Evolutionary conservation across 441 rosid genomes (phyloP).

Genomic region (Croton laevigatus): DNA sequence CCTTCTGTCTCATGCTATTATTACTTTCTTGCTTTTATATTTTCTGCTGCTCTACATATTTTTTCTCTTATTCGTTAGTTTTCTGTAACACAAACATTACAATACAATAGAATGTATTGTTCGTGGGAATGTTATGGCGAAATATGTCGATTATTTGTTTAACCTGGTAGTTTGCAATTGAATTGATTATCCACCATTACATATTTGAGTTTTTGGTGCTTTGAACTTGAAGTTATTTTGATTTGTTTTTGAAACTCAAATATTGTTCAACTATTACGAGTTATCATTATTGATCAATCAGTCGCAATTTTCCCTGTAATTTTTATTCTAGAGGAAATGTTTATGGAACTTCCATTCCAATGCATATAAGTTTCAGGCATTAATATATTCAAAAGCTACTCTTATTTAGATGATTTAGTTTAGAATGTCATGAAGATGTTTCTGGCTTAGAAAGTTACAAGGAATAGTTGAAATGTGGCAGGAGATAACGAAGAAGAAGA

Average conservation of each 20-base stretch:
- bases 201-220: neutral
- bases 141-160: constrained; percentile 76
- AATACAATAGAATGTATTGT: too few species aligned
- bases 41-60: too few species aligned
- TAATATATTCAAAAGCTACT: neutral
- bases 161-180: constrained; percentile 53
- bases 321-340: neutral
- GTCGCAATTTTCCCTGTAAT: neutral
- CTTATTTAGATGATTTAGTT: neutral
- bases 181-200: neutral
- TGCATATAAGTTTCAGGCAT: neutral
- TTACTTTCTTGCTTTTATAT: too few species aligned
- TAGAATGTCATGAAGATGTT: neutral
- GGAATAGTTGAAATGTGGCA: too few species aligned
- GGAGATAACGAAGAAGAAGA: too few species aligned
- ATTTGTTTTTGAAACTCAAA: too few species aligned
- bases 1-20: too few species aligned
- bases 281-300: neutral
- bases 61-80: too few species aligned
- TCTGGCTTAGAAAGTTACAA: too few species aligned
- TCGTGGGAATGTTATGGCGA: constrained; percentile 97
- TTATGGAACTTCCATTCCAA: neutral
- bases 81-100: too few species aligned
- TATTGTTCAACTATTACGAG: neutral
- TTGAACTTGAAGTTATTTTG: neutral